Conservation (phyloP, 805 yeast genomes). For the Saccharomycodes ludwigii region DNA sequence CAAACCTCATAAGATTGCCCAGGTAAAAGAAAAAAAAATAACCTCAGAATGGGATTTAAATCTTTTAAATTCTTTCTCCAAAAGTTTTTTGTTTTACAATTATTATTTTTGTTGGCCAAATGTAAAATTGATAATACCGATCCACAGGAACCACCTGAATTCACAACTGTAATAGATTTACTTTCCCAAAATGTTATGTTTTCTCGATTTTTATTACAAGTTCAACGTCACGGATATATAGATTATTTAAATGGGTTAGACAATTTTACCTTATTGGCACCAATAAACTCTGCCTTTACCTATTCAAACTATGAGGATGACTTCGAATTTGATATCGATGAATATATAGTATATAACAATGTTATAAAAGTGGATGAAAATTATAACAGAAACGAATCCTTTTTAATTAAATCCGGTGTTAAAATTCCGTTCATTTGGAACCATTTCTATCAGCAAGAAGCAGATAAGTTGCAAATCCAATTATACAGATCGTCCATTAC, state of each 20-base stretch:
- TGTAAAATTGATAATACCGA: not conserved
- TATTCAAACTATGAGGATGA: constrained; percentile 9
- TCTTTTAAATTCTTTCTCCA: no score
- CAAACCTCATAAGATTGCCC: no score
- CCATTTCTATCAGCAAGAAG: no score
- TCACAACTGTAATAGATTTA: constrained; percentile 49
- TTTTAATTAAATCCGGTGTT: constrained; percentile 28
- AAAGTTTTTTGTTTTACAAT: no score
- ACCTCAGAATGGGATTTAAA: no score
- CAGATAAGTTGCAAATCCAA: no score
- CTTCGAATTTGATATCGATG: constrained; percentile 12
- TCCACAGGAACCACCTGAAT: constrained; percentile 9
- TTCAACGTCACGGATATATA: constrained; percentile 52
- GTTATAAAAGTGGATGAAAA: constrained; percentile 20
- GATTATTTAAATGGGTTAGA: constrained; percentile 46
- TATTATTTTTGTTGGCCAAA: not conserved
- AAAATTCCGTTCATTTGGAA: no score
- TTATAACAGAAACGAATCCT: constrained; percentile 19
- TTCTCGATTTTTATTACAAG: constrained; percentile 44
- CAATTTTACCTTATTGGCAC: constrained; percentile 69
- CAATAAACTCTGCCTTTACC: constrained; percentile 65
- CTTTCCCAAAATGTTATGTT: constrained; percentile 58
- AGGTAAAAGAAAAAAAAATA: no score
- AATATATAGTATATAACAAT: constrained; percentile 23
- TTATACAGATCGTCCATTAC: no score